phyloP scores from a whole-genome alignment of 371 early-diverging fungal genomes.

The Mucor indicus region DNA sequence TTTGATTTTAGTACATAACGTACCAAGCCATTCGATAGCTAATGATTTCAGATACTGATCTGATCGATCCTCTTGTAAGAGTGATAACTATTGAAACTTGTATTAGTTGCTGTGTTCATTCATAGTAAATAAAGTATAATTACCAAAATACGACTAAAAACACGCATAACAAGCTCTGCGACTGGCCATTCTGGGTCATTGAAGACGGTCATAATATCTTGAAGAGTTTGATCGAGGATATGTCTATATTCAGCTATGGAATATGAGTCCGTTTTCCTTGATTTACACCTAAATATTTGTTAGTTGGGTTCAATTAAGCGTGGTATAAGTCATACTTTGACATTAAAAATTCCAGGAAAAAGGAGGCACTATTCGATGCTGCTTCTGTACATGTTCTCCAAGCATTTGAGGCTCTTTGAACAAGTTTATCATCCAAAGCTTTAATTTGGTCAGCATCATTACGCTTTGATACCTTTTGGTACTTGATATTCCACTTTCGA shows the following conservation, averaged over 20 bases:
- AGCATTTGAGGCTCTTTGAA: conserved; percentile 15
- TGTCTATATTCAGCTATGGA: conserved; percentile 73
- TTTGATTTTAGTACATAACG: conserved; percentile 57
- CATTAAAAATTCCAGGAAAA: conserved; percentile 66
- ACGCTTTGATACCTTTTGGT: conserved; percentile 28
- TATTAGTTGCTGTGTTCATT: background rate
- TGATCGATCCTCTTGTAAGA: conserved; percentile 56
- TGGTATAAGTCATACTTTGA: conserved; percentile 31
- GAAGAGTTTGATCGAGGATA: conserved; percentile 66
- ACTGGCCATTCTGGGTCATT: conserved; percentile 92
- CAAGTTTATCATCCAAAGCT: conserved; percentile 17
- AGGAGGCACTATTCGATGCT: conserved; percentile 58
- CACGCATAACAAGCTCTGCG: conserved; percentile 67
- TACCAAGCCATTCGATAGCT: conserved; percentile 78
- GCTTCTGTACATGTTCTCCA: conserved; percentile 51
- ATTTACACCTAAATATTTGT: conserved; percentile 44
- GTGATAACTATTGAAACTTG: conserved; percentile 36
- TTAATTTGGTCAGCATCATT: conserved; percentile 22
- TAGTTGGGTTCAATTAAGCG: background rate
- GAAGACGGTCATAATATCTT: conserved; percentile 71
- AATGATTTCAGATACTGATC: conserved; percentile 62
- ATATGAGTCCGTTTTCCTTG: conserved; percentile 40
- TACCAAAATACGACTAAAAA: conserved; percentile 68
- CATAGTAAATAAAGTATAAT: background rate
- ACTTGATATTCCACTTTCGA: conserved; percentile 30